These are phyloP conservation scores for Hymenoscyphus infarciens DNA, from an alignment of 2,329 filamentous ascomycete species.

Conservation along the genomic window DNA sequence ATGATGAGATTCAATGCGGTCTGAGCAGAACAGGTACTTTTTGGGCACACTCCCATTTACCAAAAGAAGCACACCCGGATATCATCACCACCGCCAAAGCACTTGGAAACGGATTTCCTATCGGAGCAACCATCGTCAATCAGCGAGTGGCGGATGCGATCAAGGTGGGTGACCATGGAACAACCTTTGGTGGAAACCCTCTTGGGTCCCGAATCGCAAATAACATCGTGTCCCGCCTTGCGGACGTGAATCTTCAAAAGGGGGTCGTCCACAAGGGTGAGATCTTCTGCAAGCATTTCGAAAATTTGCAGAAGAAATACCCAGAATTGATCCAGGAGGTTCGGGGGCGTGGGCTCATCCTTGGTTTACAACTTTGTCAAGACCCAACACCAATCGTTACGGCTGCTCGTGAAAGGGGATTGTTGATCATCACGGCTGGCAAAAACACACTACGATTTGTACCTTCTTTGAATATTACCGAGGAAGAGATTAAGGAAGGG, in stretches of 20 bases:
- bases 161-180: conserved; percentile 66
- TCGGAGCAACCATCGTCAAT: conserved; percentile 72
- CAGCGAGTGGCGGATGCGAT: conserved; percentile 62
- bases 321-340: conserved; percentile 74
- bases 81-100: conserved; percentile 94
- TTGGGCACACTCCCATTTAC: conserved; percentile 80
- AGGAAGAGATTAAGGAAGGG: conserved; percentile 75
- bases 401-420: conserved; percentile 79
- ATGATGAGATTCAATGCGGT: conserved; percentile 97
- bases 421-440: conserved; percentile 89
- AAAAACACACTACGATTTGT: conserved; percentile 91
- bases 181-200: conserved; percentile 72
- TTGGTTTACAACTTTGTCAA: conserved; percentile 77
- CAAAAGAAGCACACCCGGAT: conserved; percentile 82
- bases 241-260: conserved; percentile 65
- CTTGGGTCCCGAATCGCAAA: conserved; percentile 71
- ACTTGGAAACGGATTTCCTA: conserved; percentile 92
- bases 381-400: conserved; percentile 74
- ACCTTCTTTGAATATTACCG: conserved; percentile 76
- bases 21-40: conserved; percentile 80
- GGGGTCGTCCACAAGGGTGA: conserved; percentile 66
- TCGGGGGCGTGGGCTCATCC: conserved; percentile 77
- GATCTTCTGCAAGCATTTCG: conserved; percentile 56
- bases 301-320: conserved; percentile 53
- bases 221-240: conserved; percentile 75